A percentile compares a stretch with the other conserved stretches of the same genome.
phyloP scores from a whole-genome alignment of 2,329 filamentous ascomycete genomes.

The Pseudogymnoascus sp. region DNA sequence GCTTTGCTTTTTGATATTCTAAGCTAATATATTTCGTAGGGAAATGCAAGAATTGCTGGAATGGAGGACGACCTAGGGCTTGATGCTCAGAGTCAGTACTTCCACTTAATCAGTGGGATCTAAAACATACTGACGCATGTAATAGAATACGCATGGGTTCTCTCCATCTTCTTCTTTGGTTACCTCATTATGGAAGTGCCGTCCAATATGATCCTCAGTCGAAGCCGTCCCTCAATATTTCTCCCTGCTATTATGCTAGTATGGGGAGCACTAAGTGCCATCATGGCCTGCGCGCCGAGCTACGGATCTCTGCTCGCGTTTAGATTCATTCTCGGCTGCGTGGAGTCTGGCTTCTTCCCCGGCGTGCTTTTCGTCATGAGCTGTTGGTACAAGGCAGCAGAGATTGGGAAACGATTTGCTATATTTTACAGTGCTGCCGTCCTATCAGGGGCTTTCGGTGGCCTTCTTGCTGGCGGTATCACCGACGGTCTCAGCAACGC shows the following conservation, averaged over 20 bases:
- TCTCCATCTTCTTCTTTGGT: conserved; percentile 39
- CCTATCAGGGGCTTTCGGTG: conserved; percentile 42
- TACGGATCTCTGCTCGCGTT: conserved; percentile 41
- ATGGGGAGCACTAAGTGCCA: conserved; percentile 43
- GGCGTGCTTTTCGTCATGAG: conserved; percentile 45
- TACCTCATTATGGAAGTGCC: conserved; percentile 43
- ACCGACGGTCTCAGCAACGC: conserved; percentile 35
- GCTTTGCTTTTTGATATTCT: background rate
- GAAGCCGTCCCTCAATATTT: conserved; percentile 37
- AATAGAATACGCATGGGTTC: conserved; percentile 16
- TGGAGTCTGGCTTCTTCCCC: conserved; percentile 45
- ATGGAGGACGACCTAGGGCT: conserved; percentile 41
- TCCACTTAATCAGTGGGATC: background rate
- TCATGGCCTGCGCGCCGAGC: conserved; percentile 41
- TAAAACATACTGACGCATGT: conserved; percentile 2
- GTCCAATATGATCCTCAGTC: conserved; percentile 39
- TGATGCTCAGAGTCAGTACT: conserved; percentile 9
- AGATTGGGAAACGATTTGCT: conserved; percentile 47
- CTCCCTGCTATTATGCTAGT: conserved; percentile 35
- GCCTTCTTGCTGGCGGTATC: conserved; percentile 36
- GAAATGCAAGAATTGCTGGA: conserved; percentile 46
- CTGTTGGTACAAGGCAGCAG: conserved; percentile 47
- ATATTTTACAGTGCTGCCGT: conserved; percentile 51
- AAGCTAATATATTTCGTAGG: conserved; percentile 16
- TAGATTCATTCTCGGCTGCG: conserved; percentile 40